Base-by-base conservation (phyloP, 2,329 filamentous ascomycete species). In the Chrysosporium queenslandicum region DNA sequence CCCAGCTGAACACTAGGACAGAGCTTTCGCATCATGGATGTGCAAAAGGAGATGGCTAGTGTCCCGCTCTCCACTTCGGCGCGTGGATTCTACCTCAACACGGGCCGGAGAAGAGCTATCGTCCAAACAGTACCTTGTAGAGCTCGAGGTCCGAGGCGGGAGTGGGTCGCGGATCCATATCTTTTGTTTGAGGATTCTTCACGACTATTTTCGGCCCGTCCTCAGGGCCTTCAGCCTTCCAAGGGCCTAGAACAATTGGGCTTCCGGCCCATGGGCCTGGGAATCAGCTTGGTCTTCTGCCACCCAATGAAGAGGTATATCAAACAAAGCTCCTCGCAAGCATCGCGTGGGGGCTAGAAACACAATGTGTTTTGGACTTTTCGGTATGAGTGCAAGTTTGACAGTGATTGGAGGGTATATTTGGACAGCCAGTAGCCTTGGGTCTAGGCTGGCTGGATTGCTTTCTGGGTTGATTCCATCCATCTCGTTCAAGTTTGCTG, bases 361-460 rank as follows among this genome's bases (percentile, higher is more conserved):
- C 49, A 37, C 21, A n/a, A 43, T 40, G 20, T 50, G 48, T 50
- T 51, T 51, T 12, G 21, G 20, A 45, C 11, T 23, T 37, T 29
- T 18, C 11, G 21, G 21, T 18, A 43, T 36, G 14, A 25, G 20
- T 12, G 20, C 39, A 45, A 29, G n/a, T 8, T 27, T 27, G 14
- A 16, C 6, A 18, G 18, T 39, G 40, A 51, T 51, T 51, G 49
- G 49, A 51, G 49, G 30, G 40, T 45, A 51, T 51, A 45, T 36
- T 43, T 45, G 41, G 49, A 43, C 16, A 6, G 9, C n/a, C n/a
- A 27, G 37, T 45, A 45, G 32, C 23, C 21, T 36, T 29, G 11
- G 25, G 37, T 34, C 20, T 20, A 18, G 23, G 32, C 36, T 29
- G 34, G 37, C 14, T 25, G n/a, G 32, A 8, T 45, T 29, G 42